Base-by-base conservation (phyloP, 1,284 basidiomycete genomes). In the Cystobasidium slooffiae region DNA sequence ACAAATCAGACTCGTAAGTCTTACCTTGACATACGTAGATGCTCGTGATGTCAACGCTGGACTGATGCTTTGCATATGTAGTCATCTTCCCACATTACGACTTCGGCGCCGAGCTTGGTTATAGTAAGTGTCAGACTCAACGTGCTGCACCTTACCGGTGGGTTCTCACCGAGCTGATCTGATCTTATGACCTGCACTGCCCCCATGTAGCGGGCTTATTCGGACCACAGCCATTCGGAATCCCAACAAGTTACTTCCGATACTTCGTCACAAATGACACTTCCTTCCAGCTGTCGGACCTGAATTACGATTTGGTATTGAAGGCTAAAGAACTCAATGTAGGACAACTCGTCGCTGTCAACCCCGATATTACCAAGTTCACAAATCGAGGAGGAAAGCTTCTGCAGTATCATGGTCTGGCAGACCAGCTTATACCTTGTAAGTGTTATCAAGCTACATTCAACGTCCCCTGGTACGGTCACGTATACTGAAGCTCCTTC, bases 201-300 rank as follows among this genome's bases (percentile, higher is more conserved):
- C 52, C 10, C 24, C 20, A 2, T 2, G n/a, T 12, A 53, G 52
- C 16, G 1, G 52, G 52, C 9, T 22, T 53, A 10, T 53, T 53
- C 12, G 52, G 52, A 16, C 52, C 52, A n/a, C 52, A 53, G 24
- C n/a, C 52, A 18, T 53, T 53, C 24, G n/a, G n/a, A 20, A 53
- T 53, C 24, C 52, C 52, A 20, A 24, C n/a, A 53, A 18, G 22
- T 4, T 64, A 37, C 44, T 64, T 64, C 61, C 39, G 61, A 9
- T 64, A 64, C 22, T 31, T 64, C 41, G 37, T 64, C 39, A 7
- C 20, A 9, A 64, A 64, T 24, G 61, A 64, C 22, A 46, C 61
- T 7, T 46, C 14, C 61, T 64, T 20, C 24, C 14, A 64, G 14
- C 31, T 24, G 37, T 43, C 16, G 7, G 46, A 39, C 7, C 31